Conservation (phyloP, 805 yeast species). For the Wickerhamiella dianesei region DNA sequence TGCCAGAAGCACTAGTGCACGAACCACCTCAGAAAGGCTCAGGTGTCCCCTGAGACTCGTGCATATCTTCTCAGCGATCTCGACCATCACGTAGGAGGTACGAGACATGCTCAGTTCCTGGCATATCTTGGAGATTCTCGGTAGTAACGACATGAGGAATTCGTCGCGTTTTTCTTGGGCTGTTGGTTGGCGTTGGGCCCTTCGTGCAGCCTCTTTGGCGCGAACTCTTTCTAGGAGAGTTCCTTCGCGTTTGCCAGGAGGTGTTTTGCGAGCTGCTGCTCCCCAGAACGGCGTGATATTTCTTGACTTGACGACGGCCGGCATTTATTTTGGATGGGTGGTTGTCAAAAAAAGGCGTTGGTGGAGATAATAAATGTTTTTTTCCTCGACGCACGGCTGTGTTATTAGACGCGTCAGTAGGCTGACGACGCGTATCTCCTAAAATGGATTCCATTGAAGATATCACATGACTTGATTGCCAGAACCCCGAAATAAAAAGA, state of each 20-base stretch:
- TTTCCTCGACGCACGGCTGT: neutral
- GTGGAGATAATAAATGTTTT: neutral
- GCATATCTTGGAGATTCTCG: neutral
- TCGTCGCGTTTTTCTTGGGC: conserved; percentile 8
- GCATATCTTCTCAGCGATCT: conserved; percentile 15
- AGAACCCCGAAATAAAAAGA: too few relatives aligned
- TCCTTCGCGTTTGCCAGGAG: conserved; percentile 4
- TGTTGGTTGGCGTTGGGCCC: conserved; percentile 4
- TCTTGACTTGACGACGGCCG: neutral
- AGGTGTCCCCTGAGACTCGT: conserved; percentile 16
- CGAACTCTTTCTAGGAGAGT: conserved; percentile 22
- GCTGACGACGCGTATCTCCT: neutral
- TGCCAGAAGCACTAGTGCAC: conserved; percentile 17
- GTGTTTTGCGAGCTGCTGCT: neutral
- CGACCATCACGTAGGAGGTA: conserved; percentile 8
- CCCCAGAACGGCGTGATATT: neutral
- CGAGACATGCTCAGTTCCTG: neutral
- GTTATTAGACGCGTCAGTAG: neutral
- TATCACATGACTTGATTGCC: too few relatives aligned
- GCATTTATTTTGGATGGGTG: neutral
- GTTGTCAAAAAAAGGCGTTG: neutral
- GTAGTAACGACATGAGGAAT: conserved; percentile 10
- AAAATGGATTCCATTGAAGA: too few relatives aligned
- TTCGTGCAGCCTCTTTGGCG: conserved; percentile 20
- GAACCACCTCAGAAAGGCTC: conserved; percentile 17